Percentiles rank a stretch among this genome's conserved stretches.
Evolutionary conservation across 305 asterid species (phyloP).

Genomic region (Solanum aculeatissimum): DNA sequence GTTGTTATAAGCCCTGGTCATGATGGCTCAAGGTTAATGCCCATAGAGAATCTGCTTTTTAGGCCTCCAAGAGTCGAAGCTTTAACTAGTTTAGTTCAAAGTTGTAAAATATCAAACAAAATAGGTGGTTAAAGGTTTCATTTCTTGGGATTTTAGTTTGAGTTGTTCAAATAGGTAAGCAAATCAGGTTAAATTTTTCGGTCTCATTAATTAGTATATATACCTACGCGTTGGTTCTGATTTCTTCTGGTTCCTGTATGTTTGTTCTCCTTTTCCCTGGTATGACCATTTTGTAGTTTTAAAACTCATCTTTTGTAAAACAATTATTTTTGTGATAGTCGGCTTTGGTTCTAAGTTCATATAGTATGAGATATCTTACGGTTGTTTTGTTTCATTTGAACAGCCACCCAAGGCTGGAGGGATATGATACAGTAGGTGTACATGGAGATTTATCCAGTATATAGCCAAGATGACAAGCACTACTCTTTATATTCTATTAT

Average conservation of each 20-base stretch:
- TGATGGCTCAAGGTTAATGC: neutral
- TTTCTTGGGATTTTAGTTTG: neutral
- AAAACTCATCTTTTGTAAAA: no score
- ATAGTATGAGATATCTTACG: neutral
- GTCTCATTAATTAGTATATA: neutral
- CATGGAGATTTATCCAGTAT: constrained; percentile 3
- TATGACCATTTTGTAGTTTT: no score
- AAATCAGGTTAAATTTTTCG: neutral
- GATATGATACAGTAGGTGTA: neutral
- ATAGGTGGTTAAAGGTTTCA: neutral
- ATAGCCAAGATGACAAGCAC: neutral
- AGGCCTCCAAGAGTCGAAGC: neutral
- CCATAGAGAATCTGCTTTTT: neutral
- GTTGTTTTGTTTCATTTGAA: neutral
- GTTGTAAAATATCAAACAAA: neutral
- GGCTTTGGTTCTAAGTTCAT: no score
- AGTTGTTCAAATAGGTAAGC: neutral
- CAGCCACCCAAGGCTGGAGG: constrained; percentile 11
- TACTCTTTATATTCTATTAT: neutral
- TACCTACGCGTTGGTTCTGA: neutral
- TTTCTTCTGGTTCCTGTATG: neutral
- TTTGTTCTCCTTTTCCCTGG: neutral
- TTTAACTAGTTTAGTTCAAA: neutral
- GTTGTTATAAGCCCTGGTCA: neutral
- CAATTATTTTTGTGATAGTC: no score